Base-by-base conservation (phyloP, 2,329 filamentous ascomycete genomes). In the Aspergillus eucalypticola region DNA sequence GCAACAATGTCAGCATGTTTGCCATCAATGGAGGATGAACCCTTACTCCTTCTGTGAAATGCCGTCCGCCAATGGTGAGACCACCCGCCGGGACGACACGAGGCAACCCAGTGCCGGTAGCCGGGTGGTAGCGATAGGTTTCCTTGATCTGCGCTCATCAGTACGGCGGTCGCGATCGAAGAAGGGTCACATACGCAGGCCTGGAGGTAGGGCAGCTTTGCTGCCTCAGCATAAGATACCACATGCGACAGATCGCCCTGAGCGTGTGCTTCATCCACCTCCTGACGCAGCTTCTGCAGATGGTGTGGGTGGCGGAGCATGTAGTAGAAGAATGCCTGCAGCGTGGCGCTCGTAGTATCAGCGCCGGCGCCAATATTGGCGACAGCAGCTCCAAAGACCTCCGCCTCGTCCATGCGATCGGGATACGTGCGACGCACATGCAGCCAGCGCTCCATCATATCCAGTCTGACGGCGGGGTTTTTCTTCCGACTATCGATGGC, bases 371-470 rank as follows among this genome's bases (percentile, higher is more conserved):
- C 75, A 3, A 79, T 61, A 49, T 69, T 78, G 5, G 64, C 71
- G n/a, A 74, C 68, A 2, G 74, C 74, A 3, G 71, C 70, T 5
- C 66, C 67, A 13, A 74, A 65, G 21, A 79, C 69, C 32, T 78
- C 76, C 5, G 65, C 65, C 59, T 76, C 72, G 1, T 67, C 63
- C 63, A 71, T 70, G 17, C 70, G 62, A 54, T 78, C 74, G 0
- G 75, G 75, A 59, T 75, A 66, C 5, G 71, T 69, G 3, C 66
- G 63, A 2, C 69, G 71, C 29, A 70, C 67, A 19, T 70, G 64
- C 8, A 75, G 66, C 77, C 76, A 78, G 8, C 72, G 67, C 61
- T 74, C 69, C 55, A 78, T 67, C 66, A 77, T 77, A 48, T 78
- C 76, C 38, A 67, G 68, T 3, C 75, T 62, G 1, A 62, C 64